Conservation (phyloP, 139 green algal genomes). For the Chloropicon primus region DNA sequence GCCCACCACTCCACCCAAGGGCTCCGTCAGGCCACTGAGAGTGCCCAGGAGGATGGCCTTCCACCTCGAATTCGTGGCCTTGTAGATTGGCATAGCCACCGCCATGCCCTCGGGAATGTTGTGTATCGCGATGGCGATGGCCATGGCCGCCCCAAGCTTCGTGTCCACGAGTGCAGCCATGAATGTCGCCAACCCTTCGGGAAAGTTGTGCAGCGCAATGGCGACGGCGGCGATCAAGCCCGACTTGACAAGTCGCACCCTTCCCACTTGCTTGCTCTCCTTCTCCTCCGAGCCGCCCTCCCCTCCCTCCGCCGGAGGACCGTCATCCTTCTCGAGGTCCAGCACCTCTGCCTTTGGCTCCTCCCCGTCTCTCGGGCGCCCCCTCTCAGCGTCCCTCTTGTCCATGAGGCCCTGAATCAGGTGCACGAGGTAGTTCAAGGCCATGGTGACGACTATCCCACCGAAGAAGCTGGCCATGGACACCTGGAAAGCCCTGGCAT, state of each 20-base stretch:
- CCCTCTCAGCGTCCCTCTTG: no score
- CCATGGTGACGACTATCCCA: conserved; percentile 29
- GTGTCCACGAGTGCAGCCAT: conserved; percentile 32
- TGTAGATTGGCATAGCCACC: conserved; percentile 85
- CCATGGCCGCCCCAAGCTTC: conserved; percentile 37
- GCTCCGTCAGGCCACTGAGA: conserved; percentile 52
- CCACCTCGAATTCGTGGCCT: conserved; percentile 52
- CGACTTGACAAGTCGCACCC: neutral
- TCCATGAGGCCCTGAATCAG: conserved; percentile 1
- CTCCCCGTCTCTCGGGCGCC: neutral
- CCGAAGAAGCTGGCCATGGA: conserved; percentile 50
- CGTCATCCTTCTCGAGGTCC: neutral
- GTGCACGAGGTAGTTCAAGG: conserved; percentile 39
- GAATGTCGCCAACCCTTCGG: conserved; percentile 54
- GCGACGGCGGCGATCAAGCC: neutral
- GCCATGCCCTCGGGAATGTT: conserved; percentile 48
- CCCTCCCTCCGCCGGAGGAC: no score
- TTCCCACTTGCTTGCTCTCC: neutral
- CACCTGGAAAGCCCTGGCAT: conserved; percentile 19
- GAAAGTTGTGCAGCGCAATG: neutral
- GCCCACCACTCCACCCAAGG: conserved; percentile 52
- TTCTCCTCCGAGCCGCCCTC: neutral
- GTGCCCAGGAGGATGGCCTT: conserved; percentile 56
- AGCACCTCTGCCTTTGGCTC: neutral
- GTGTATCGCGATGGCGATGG: conserved; percentile 63